phyloP scores from a whole-genome alignment of 139 green algal genomes.

The Edaphochlamys debaryana region DNA sequence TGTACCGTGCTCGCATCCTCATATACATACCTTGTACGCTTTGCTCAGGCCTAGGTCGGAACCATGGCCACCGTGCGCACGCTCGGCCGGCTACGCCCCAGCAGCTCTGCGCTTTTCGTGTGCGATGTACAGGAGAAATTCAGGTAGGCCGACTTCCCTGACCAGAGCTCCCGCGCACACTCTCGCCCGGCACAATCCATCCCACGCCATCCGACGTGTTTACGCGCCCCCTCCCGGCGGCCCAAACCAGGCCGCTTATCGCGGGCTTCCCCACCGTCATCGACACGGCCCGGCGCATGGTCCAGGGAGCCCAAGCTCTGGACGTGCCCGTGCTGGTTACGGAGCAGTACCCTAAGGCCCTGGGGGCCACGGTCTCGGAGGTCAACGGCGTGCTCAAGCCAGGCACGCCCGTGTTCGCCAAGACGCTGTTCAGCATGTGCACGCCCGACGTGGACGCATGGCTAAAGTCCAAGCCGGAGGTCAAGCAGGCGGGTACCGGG shows the following conservation, averaged over 20 bases:
- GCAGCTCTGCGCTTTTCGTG: conserved; percentile 69
- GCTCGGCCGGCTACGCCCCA: conserved; percentile 20
- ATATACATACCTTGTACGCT: too few species aligned
- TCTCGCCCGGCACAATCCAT: too few species aligned
- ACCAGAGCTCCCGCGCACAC: too few species aligned
- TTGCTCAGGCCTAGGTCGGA: too few species aligned
- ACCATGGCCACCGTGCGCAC: conserved; percentile 1
- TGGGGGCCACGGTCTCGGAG: conserved; percentile 80
- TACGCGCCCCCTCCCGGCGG: too few species aligned
- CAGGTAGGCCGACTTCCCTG: too few species aligned
- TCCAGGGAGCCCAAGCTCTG: conserved; percentile 66
- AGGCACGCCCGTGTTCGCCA: conserved; percentile 38
- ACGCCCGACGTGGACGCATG: conserved; percentile 54
- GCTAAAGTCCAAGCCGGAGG: conserved; percentile 30
- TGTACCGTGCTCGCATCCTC: too few species aligned
- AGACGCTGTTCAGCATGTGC: conserved; percentile 71
- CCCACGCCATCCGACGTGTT: too few species aligned
- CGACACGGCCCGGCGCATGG: conserved; percentile 69
- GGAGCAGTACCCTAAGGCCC: conserved; percentile 87
- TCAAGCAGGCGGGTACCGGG: conserved; percentile 63
- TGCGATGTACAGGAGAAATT: conserved; percentile 87
- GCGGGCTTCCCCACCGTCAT: conserved; percentile 67
- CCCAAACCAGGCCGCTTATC: conserved; percentile 75
- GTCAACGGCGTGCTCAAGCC: conserved; percentile 61
- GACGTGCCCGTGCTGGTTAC: conserved; percentile 81